phyloP scores from a whole-genome alignment of 371 early-diverging fungal genomes.

The Lichtheimia corymbifera region DNA sequence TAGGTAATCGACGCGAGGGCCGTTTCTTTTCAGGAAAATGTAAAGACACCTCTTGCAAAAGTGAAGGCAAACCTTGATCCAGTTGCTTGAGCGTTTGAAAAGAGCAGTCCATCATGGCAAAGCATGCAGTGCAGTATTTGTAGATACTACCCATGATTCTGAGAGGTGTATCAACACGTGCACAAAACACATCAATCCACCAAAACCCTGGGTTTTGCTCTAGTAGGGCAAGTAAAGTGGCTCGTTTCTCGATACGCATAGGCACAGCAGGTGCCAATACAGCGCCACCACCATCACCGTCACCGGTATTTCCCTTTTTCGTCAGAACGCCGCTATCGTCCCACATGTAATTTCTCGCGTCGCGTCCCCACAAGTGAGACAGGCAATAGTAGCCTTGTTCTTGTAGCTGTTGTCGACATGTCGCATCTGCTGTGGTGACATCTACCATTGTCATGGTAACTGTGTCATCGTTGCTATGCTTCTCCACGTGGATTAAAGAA shows the following conservation, averaged over 20 bases:
- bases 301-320: not conserved
- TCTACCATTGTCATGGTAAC: not conserved
- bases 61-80: not conserved
- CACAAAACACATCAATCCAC: slow-evolving; percentile 3
- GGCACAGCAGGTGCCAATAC: too few relatives aligned
- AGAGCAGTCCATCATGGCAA: not conserved
- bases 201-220: not conserved
- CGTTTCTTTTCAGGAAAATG: too few relatives aligned
- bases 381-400: not conserved
- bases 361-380: not conserved
- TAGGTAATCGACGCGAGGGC: too few relatives aligned
- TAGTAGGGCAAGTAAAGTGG: not conserved
- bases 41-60: too few relatives aligned
- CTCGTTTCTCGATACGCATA: not conserved
- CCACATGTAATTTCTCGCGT: not conserved
- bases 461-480: not conserved
- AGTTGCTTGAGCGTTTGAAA: not conserved
- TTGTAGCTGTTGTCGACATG: not conserved
- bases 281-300: not conserved
- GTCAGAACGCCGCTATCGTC: not conserved
- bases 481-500: not conserved
- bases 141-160: not conserved
- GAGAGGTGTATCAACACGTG: not conserved
- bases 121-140: not conserved
- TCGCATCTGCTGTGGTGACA: not conserved